A percentile compares a stretch with the other conserved stretches of the same genome.
phyloP scores from a whole-genome alignment of 805 yeast species.

The Nadsonia fulvescens region DNA sequence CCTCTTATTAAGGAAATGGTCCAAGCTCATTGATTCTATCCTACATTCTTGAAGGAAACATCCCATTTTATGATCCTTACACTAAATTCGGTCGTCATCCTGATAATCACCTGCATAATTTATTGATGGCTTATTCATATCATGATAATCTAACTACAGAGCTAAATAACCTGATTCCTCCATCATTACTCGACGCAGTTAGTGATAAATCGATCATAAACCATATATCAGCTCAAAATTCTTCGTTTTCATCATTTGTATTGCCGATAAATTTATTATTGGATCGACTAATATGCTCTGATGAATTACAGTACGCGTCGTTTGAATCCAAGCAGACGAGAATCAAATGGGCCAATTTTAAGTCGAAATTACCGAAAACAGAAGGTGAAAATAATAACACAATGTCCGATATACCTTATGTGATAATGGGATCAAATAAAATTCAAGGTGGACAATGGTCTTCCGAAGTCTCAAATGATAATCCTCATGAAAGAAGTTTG shows the following conservation, averaged over 20 bases:
- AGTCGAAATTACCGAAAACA: conserved; percentile 4
- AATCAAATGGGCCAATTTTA: conserved; percentile 12
- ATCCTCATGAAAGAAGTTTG: conserved; percentile 9
- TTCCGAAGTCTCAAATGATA: conserved; percentile 8
- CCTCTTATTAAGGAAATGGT: too few species aligned
- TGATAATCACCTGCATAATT: conserved; percentile 12
- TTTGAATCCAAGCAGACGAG: conserved; percentile 11
- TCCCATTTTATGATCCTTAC: conserved; percentile 15
- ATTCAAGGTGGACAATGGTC: conserved; percentile 20
- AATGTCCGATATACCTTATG: too few species aligned
- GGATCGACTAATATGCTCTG: conserved; percentile 15
- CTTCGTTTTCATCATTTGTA: conserved; percentile 10
- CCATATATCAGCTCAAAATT: conserved; percentile 9
- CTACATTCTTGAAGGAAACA: conserved; percentile 16
- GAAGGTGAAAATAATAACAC: too few species aligned
- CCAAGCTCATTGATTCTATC: too few species aligned
- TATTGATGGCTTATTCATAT: conserved; percentile 7
- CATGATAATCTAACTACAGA: too few species aligned
- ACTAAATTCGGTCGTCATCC: conserved; percentile 14
- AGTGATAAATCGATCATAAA: conserved; percentile 9
- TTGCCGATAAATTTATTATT: conserved; percentile 13
- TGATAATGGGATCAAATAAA: conserved; percentile 13
- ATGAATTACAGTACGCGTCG: conserved; percentile 11
- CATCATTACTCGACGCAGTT: conserved; percentile 10
- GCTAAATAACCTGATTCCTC: background rate